Evolutionary conservation across 495 filamentous ascomycete species (phyloP).

Genomic region (Aspergillus bertholletiae): DNA sequence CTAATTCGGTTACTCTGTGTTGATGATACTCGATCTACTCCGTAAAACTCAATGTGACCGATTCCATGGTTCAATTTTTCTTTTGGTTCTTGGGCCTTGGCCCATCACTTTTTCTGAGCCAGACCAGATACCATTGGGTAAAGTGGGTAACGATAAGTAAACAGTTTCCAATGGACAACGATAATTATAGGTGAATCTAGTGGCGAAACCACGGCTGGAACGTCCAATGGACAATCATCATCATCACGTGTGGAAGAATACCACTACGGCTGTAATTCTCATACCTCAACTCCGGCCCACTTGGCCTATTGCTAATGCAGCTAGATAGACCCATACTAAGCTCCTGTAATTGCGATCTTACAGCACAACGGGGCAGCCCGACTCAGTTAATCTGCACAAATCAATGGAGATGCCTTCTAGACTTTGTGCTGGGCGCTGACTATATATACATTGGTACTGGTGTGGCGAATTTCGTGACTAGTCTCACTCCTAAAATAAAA

Average conservation of each 20-base stretch:
- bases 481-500: neutral
- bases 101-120: neutral
- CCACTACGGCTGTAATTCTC: neutral
- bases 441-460: neutral
- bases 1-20: no score
- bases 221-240: neutral
- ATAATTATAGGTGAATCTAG: neutral
- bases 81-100: neutral
- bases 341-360: constrained; percentile 5
- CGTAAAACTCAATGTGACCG: neutral
- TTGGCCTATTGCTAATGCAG: neutral
- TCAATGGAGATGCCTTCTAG: neutral
- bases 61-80: neutral
- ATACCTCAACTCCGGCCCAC: neutral
- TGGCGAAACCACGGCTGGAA: neutral
- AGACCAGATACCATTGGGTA: neutral
- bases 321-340: neutral
- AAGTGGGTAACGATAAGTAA: neutral
- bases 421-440: neutral
- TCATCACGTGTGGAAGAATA: neutral
- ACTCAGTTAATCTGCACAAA: neutral
- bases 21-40: neutral
- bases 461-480: neutral
- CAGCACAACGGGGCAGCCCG: neutral
- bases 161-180: neutral